Base-by-base conservation (phyloP, 176 grass and related monocot genomes). In the Bromus sterilis region DNA sequence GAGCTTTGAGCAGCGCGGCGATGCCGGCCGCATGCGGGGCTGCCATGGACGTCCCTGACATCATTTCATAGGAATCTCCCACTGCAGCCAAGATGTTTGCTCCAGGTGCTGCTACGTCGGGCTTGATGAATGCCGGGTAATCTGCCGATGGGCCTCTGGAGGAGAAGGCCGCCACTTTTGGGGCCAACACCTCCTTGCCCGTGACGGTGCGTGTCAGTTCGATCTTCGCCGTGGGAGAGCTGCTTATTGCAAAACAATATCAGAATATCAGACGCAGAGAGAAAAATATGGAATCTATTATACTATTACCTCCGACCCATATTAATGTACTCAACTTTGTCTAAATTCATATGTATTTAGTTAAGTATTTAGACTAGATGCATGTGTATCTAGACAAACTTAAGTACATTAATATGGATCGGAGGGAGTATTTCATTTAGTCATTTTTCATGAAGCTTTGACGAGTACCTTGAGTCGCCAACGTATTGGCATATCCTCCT, bases 81-180 rank as follows among this genome's bases (percentile, higher is more conserved):
- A 0, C 10, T 7, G 84, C 84, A 64, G 84, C 84, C 74, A 83
- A 53, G 32, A 83, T 83, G 41, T 11, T 83, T 10, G 41, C 70
- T 64, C 80, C 80, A 16, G 80, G 80, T 26, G 80, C 80, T 20
- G 70, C 80, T 44, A 44, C 4, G 4, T 14, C 13, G 14, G 42
- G 42, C 42, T 83, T 83, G 59, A 83, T 51, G 20, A 83, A 2
- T 4, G 18, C 71, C 37, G 58, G 26, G 31, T 83, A 83, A 11
- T 75, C 31, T 3, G 12, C 4, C 3, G 71, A 83, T 36, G 80
- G 69, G 20, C 80, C 80, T 83, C 80, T 83, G 0, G 69, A 62
- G 39, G 80, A 83, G 56, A 83, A 83, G 34, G 56, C 6, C 28
- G 80, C 56, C 29, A 83, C 80, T 63, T 83, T 83, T 1, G 71